Base-by-base conservation (phyloP, 768 basidiomycete species). In the Scleroderma bovista region DNA sequence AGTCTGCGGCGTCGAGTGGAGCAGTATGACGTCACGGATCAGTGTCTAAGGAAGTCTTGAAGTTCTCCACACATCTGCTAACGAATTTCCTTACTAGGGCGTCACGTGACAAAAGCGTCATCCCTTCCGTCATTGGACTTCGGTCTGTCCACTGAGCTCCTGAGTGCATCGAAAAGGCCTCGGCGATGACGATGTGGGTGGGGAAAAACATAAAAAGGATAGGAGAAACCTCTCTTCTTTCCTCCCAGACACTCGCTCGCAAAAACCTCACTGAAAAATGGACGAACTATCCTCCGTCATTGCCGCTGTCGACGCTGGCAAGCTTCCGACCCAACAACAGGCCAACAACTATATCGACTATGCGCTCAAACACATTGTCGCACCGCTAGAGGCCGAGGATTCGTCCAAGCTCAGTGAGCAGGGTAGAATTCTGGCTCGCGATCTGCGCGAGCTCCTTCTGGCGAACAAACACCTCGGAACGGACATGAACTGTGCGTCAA, bases 291-390 rank as follows among this genome's bases (percentile, higher is more conserved):
- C 82, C 16, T 80, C 81, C 33, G 58, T 86, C 22, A 61, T 83
- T 50, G 86, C 83, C 42, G 86, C 86, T 8, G 65, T 88, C 57
- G 75, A 80, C 53, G 84, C 84, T 16, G 84, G 84, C 19, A 88
- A 88, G 60, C 69, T 86, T 4, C 86, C 86, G 16, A 73, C 73
- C 2, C 81, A 84, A 11, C 63, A 75, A 24, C 86, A 88, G 59
- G 55, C 78, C 34, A 72, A 73, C 52, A 59, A 60, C 0, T 72
- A 75, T 58, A 73, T 84, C 54, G 78, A 84, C 59, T 80, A 75
- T 72, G 58, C 79, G 41, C 77, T 80, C 36, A 59, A 71, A 12
- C 71, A 77, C 32, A 69, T 75, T 10, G 67, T 83, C 51, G 63
- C 79, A 8, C 70, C 73, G 36, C 64, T 74, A 20, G 72, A 80